Percentiles rank a stretch among this genome's conserved stretches.
phyloP scores from a whole-genome alignment of 1,284 basidiomycete species.

The Porogramme epimiltina region DNA sequence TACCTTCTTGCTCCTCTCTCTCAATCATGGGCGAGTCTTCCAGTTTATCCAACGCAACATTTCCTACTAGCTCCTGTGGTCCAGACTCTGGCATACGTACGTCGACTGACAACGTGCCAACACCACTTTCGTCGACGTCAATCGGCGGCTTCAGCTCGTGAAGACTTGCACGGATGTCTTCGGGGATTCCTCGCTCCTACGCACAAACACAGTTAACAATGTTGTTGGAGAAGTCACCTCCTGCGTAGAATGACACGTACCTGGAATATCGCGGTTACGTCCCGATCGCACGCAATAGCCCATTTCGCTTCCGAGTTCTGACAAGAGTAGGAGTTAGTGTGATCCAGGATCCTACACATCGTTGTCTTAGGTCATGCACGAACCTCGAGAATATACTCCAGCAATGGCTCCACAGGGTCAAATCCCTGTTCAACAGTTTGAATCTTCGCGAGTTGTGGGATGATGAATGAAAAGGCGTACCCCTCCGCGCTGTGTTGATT shows the following conservation, averaged over 20 bases:
- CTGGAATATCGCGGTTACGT: conserved; percentile 4
- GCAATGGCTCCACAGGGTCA: conserved; percentile 7
- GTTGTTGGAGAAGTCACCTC: not conserved
- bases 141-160: conserved; percentile 4
- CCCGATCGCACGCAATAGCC: conserved; percentile 6
- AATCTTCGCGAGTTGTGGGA: not conserved
- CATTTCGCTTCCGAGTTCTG: conserved; percentile 5
- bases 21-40: too few relatives aligned
- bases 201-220: not conserved
- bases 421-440: not conserved
- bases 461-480: not conserved
- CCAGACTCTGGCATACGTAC: too few relatives aligned
- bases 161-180: not conserved
- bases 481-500: not conserved
- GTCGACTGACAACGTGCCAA: not conserved
- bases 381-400: conserved; percentile 12
- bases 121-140: conserved; percentile 10
- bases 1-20: too few relatives aligned
- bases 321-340: not conserved
- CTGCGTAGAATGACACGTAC: too few relatives aligned
- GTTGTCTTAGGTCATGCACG: not conserved
- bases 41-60: too few relatives aligned
- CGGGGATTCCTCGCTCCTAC: conserved; percentile 1
- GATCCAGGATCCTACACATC: not conserved
- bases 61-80: too few relatives aligned